Base-by-base conservation (phyloP, 495 filamentous ascomycete species). In the Hyaloscypha hepaticicola region DNA sequence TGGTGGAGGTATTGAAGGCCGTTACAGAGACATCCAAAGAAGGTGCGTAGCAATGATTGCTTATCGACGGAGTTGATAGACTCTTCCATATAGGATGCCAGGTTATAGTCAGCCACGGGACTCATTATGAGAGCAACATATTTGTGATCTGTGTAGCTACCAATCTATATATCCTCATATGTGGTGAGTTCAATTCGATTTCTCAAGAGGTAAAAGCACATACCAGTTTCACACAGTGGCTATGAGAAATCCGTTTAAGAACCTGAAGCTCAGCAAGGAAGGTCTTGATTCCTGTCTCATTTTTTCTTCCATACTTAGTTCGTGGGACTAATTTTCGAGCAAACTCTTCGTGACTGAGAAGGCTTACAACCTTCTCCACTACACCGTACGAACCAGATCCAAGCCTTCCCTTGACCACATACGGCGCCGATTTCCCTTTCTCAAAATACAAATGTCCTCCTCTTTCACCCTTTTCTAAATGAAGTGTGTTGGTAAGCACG, bases 1-100 rank as follows among this genome's bases (percentile, higher is more conserved):
- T 72, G 61, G 62, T 81, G 79, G 2, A 82, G 67, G 59, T 76
- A 79, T 4, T 71, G 69, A 1, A 82, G 64, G 1, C 75, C 78
- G 26, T 76, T 74, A 8, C 70, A 51, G 1, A 68, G 60, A 60
- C 66, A 68, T 7, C 66, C 61, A 38, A 55, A 68, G 55, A 60
- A 68, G 11, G 55, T 60, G 14, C 66, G 66, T 3, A 63, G 53
- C 12, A 59, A 25, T 24, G 59, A 52, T 25, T 58, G 55, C 34
- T 64, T 64, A 49, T 45, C 33, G 5, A 51, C 31, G 55, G 52
- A 49, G 19, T 26, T 33, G 26, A 22, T 8, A 11, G 61, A 12
- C 21, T 63, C 29, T 49, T 5, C 25, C 5, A 58, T 21, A 55
- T 63, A 67, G 14, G 28, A 22, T 34, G 45, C 27, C 16, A 68